These are phyloP conservation scores for Arachis stenosperma DNA, from an alignment of 306 rosid genomes.

Conservation along the genomic window DNA sequence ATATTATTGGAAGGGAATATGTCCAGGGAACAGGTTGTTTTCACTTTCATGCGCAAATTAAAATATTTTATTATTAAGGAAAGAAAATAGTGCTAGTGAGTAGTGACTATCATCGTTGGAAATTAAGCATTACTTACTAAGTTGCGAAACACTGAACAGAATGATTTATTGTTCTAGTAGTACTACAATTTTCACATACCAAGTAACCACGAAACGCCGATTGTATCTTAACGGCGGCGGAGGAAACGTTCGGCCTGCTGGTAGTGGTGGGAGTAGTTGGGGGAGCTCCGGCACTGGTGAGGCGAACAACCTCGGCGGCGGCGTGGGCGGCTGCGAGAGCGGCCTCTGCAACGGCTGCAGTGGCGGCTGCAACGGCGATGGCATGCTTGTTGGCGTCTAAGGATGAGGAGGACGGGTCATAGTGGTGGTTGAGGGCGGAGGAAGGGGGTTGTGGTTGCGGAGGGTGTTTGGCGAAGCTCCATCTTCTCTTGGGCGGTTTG, in stretches of 20 bases:
- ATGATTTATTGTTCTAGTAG: no score
- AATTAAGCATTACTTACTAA: no score
- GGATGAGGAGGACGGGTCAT: slow-evolving; percentile 33
- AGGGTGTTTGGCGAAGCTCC: slow-evolving; percentile 47
- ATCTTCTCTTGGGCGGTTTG: slow-evolving; percentile 46
- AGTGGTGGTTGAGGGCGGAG: neutral
- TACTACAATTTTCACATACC: slow-evolving; percentile 46
- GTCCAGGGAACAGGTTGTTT: slow-evolving; percentile 41
- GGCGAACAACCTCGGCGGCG: slow-evolving; percentile 91
- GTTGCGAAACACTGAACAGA: no score
- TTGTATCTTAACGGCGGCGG: slow-evolving; percentile 67
- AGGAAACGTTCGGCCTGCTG: neutral
- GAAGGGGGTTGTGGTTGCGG: slow-evolving; percentile 15
- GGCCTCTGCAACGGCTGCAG: slow-evolving; percentile 92
- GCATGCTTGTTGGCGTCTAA: slow-evolving; percentile 81
- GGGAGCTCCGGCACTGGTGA: slow-evolving; percentile 44
- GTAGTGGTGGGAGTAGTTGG: neutral
- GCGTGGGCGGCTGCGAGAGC: slow-evolving; percentile 95
- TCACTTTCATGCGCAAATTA: slow-evolving; percentile 5
- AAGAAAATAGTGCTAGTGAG: no score
- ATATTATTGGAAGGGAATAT: no score
- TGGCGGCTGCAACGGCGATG: slow-evolving; percentile 91
- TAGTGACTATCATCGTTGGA: neutral
- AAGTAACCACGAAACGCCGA: slow-evolving; percentile 86
- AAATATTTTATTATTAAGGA: neutral